Evolutionary conservation across 148 eudicot genomes (phyloP).

Genomic region (Rhododendron simsii): DNA sequence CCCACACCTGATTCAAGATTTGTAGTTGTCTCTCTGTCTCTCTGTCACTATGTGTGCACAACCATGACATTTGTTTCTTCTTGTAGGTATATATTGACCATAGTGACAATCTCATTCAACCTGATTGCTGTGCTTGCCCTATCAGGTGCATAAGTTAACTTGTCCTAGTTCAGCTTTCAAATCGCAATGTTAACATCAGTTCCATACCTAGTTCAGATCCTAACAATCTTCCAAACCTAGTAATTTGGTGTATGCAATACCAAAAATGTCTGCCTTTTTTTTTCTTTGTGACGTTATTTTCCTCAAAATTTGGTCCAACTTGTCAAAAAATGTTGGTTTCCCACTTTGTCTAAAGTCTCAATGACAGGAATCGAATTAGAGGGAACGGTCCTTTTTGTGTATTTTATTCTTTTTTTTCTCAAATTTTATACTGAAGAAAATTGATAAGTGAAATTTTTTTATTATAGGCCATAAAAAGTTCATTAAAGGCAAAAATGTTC

Average conservation of each 20-base stretch:
- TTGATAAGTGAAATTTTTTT: too few species aligned
- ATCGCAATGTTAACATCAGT: background rate
- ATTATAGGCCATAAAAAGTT: background rate
- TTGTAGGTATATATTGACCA: slow-evolving; percentile 51
- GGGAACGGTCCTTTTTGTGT: background rate
- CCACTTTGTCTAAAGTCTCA: background rate
- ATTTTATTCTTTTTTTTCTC: background rate
- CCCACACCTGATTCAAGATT: background rate
- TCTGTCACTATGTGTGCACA: background rate
- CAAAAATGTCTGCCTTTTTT: background rate
- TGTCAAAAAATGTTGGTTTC: background rate
- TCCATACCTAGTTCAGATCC: background rate
- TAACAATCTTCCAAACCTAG: background rate
- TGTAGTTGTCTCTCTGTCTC: background rate
- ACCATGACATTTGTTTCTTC: background rate
- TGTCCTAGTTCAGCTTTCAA: background rate
- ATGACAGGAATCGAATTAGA: background rate
- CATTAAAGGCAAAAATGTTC: background rate
- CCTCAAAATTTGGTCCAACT: background rate
- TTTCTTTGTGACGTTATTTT: background rate
- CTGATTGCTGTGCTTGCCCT: slow-evolving; percentile 44
- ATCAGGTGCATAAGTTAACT: slow-evolving; percentile 33
- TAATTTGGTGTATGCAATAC: background rate
- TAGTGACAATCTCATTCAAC: slow-evolving; percentile 36
- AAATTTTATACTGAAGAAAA: background rate